phyloP scores from a whole-genome alignment of 1,284 basidiomycete species.

The Xerocomus cyaneibrunnescens region DNA sequence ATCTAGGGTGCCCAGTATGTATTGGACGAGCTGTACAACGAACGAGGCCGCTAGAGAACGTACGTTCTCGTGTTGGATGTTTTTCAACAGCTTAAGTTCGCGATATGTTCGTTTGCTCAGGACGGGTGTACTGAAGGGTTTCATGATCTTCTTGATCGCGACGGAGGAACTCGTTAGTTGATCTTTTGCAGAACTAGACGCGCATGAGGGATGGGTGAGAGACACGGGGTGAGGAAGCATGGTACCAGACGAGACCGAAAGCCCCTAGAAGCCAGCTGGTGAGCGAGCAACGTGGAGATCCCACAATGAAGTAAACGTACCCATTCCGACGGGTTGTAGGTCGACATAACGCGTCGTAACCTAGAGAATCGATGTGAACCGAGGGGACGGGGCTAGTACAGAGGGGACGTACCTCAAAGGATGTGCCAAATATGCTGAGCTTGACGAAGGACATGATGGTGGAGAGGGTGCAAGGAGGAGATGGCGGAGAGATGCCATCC shows the following conservation, averaged over 20 bases:
- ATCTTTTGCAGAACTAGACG: slow-evolving; percentile 89
- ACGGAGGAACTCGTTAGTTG: slow-evolving; percentile 94
- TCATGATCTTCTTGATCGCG: slow-evolving; percentile 99
- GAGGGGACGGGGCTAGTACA: slow-evolving; percentile 9
- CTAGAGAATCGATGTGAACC: slow-evolving; percentile 47
- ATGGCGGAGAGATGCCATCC: slow-evolving; percentile 19
- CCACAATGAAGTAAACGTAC: slow-evolving; percentile 46
- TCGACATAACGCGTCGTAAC: slow-evolving; percentile 99
- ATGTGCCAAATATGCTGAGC: slow-evolving; percentile 97
- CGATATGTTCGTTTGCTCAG: slow-evolving; percentile 97
- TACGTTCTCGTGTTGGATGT: slow-evolving; percentile 98
- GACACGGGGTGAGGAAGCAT: slow-evolving; percentile 25
- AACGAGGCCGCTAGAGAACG: slow-evolving; percentile 21
- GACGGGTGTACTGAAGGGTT: slow-evolving; percentile 97
- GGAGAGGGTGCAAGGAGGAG: slow-evolving; percentile 6
- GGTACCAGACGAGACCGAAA: slow-evolving; percentile 92
- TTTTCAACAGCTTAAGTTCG: slow-evolving; percentile 98
- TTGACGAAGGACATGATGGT: slow-evolving; percentile 87
- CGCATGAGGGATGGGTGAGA: slow-evolving; percentile 6
- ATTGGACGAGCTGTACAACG: slow-evolving; percentile 4
- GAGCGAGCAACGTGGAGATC: slow-evolving; percentile 16
- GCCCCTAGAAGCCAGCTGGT: slow-evolving; percentile 52
- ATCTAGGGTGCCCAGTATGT: slow-evolving; percentile 57
- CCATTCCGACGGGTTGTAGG: slow-evolving; percentile 99
- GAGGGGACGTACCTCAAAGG: slow-evolving; percentile 69